Percentiles rank a stretch among this genome's conserved stretches.
phyloP scores from a whole-genome alignment of 768 basidiomycete species.

The Amanita molliuscula region DNA sequence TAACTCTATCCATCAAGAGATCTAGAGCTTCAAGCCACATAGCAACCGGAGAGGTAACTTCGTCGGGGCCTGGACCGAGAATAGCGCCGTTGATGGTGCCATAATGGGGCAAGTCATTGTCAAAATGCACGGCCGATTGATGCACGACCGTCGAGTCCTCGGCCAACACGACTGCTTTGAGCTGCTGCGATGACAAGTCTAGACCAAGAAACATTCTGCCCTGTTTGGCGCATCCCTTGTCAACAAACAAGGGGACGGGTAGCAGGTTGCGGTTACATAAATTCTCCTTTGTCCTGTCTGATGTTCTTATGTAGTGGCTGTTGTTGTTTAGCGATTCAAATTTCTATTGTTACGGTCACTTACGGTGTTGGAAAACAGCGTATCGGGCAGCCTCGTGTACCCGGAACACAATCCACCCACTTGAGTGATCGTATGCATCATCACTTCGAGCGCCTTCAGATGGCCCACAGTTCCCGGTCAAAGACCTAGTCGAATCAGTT shows the following conservation, averaged over 20 bases:
- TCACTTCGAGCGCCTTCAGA: not conserved
- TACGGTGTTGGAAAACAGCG: not conserved
- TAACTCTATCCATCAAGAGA: slow-evolving; percentile 55
- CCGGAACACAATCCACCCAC: slow-evolving; percentile 1
- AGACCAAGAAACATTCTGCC: slow-evolving; percentile 56
- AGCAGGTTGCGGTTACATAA: not conserved
- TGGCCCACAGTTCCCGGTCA: not conserved
- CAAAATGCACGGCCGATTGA: slow-evolving; percentile 70
- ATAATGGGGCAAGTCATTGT: slow-evolving; percentile 65
- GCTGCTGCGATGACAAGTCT: slow-evolving; percentile 79
- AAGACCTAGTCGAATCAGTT: not conserved
- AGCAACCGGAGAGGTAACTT: slow-evolving; percentile 70
- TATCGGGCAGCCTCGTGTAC: not conserved
- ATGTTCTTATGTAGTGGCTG: not conserved
- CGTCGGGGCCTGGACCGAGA: slow-evolving; percentile 52
- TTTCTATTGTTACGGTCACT: not conserved
- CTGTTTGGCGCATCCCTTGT: not conserved
- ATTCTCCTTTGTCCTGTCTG: slow-evolving; percentile 1
- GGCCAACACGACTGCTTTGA: slow-evolving; percentile 65
- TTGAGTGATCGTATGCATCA: not conserved
- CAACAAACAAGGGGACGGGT: not conserved
- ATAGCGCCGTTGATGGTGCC: slow-evolving; percentile 59
- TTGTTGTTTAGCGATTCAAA: not conserved
- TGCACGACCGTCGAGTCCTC: slow-evolving; percentile 48
- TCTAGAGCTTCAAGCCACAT: slow-evolving; percentile 88